Conservation (phyloP, 352 stramenopile genomes). For the Globisporangium acanthophoron region DNA sequence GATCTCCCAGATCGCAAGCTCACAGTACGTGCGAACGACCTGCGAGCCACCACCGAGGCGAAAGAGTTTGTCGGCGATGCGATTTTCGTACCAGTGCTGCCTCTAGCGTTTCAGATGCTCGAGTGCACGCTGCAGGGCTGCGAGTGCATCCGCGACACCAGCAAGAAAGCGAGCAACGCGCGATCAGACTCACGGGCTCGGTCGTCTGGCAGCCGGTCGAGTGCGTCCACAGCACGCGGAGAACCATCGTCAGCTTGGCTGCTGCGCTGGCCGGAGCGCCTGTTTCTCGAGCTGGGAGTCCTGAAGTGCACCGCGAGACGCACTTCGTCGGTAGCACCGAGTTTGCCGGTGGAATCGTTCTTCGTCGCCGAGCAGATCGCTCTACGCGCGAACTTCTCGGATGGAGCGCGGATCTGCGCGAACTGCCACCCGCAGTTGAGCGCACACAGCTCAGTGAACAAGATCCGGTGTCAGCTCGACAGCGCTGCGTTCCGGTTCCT, state of each 20-base stretch:
- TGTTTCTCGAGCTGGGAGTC: conserved; percentile 40
- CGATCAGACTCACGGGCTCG: neutral
- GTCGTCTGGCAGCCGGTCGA: neutral
- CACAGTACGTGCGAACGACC: conserved; percentile 22
- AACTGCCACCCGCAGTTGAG: conserved; percentile 45
- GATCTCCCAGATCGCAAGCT: conserved; percentile 17
- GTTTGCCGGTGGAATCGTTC: conserved; percentile 19
- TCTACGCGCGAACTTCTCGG: conserved; percentile 47
- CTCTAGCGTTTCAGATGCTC: conserved; percentile 66
- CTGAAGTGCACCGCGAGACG: conserved; percentile 15
- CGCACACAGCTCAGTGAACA: conserved; percentile 31
- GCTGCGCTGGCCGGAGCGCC: conserved; percentile 24
- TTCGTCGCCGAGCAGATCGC: conserved; percentile 29
- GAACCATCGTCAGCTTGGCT: neutral
- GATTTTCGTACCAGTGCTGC: conserved; percentile 60
- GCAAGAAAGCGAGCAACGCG: neutral
- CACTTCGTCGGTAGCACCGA: neutral
- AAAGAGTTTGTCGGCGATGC: conserved; percentile 56
- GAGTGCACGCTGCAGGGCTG: conserved; percentile 61
- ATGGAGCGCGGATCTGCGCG: conserved; percentile 31
- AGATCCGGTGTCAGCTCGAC: conserved; percentile 45
- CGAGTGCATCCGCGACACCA: conserved; percentile 26
- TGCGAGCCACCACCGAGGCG: conserved; percentile 55
- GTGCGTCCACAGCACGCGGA: neutral
- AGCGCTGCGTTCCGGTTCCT: conserved; percentile 17